These are phyloP conservation scores for Oehlia diaphana DNA, from an alignment of 192 early-diverging fungal species.

Conservation along the genomic window DNA sequence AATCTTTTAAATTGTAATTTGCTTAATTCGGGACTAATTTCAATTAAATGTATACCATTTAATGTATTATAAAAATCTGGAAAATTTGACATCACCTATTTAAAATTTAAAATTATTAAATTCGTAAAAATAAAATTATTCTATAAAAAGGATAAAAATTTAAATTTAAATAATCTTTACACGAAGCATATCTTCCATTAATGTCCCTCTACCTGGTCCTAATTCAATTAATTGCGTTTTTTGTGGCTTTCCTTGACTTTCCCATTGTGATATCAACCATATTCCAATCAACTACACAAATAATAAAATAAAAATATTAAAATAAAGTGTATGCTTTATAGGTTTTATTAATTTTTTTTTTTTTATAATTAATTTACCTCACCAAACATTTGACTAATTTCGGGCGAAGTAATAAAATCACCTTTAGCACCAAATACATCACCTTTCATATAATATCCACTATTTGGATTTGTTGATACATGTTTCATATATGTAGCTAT, in stretches of 20 bases:
- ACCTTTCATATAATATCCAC: slow-evolving; percentile 92
- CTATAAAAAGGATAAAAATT: no score
- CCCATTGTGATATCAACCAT: slow-evolving; percentile 88
- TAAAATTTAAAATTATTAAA: not conserved
- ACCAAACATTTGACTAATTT: slow-evolving; percentile 98
- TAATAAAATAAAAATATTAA: not conserved
- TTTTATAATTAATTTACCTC: slow-evolving; percentile 54
- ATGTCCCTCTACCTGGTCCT: slow-evolving; percentile 92
- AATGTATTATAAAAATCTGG: slow-evolving; percentile 63
- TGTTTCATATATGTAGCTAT: slow-evolving; percentile 87
- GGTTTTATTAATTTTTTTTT: not conserved
- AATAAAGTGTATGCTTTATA: not conserved
- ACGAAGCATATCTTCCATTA: slow-evolving; percentile 90
- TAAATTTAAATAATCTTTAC: slow-evolving; percentile 39
- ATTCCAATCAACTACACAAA: slow-evolving; percentile 68
- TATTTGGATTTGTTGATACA: slow-evolving; percentile 81
- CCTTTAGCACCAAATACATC: slow-evolving; percentile 89
- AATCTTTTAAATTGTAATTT: slow-evolving; percentile 54
- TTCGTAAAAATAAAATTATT: not conserved
- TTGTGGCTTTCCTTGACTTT: slow-evolving; percentile 61
- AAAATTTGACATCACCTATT: slow-evolving; percentile 65
- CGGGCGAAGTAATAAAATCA: slow-evolving; percentile 96
- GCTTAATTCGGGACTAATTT: slow-evolving; percentile 78
- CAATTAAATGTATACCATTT: slow-evolving; percentile 74
- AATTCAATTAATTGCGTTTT: slow-evolving; percentile 69